Percentiles rank a stretch among this genome's conserved stretches.
Conservation (phyloP, 805 yeast genomes). For the Zygosaccharomyces gambellarensis region DNA sequence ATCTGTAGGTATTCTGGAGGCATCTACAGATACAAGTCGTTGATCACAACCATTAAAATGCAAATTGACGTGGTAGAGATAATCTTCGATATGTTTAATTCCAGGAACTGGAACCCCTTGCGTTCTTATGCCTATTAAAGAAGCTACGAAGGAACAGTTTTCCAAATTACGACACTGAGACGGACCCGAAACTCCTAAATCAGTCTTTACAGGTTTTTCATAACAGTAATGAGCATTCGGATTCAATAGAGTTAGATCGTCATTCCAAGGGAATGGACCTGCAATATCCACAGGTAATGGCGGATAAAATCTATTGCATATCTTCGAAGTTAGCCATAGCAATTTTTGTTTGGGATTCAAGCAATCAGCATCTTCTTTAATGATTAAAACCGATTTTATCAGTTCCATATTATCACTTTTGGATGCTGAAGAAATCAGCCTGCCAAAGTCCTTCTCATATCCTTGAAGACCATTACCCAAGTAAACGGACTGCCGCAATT, state of each 20-base stretch:
- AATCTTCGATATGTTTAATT: constrained; percentile 12
- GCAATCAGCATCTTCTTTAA: constrained; percentile 13
- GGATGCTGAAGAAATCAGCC: constrained; percentile 8
- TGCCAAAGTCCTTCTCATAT: constrained; percentile 1
- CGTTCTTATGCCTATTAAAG: constrained; percentile 49
- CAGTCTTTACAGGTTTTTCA: constrained; percentile 4
- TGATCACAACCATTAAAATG: constrained; percentile 29
- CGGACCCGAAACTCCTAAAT: constrained; percentile 6
- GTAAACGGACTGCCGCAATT: constrained; percentile 10
- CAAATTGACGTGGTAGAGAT: constrained; percentile 19
- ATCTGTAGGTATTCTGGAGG: constrained; percentile 21
- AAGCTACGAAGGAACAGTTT: constrained; percentile 74
- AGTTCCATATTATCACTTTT: constrained; percentile 14
- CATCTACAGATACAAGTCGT: constrained; percentile 23
- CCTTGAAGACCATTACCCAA: background rate
- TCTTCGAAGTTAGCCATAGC: constrained; percentile 26
- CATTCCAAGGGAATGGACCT: constrained; percentile 22
- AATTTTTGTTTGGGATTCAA: constrained; percentile 12
- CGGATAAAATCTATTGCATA: constrained; percentile 21
- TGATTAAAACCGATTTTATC: constrained; percentile 11
- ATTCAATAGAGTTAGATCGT: constrained; percentile 1
- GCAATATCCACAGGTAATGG: constrained; percentile 23
- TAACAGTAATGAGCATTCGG: constrained; percentile 11
- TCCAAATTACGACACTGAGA: constrained; percentile 31
- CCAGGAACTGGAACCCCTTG: constrained; percentile 15